Evolutionary conservation across 1,139 yeast species (phyloP).

Genomic region (Saccharomyces hybrid): DNA sequence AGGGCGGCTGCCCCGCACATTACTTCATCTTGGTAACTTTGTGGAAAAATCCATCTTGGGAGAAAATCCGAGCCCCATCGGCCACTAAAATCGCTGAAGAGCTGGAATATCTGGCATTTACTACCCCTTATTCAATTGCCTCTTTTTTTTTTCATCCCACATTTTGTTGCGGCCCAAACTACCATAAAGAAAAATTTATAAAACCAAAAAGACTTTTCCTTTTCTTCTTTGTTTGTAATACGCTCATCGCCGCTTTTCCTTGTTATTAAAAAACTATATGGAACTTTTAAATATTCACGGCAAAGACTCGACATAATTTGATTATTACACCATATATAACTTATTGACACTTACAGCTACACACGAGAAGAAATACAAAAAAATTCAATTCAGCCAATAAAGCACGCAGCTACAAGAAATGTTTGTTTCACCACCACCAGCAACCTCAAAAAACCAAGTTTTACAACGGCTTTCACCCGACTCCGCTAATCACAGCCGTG

Average conservation of each 20-base stretch:
- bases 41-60: background rate
- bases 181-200: background rate
- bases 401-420: conserved; percentile 8
- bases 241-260: background rate
- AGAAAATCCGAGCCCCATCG: background rate
- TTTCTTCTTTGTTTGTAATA: background rate
- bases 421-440: conserved; percentile 33
- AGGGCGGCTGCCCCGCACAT: background rate
- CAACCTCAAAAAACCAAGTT: conserved; percentile 19
- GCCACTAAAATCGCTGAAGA: background rate
- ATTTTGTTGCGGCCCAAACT: background rate
- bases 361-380: background rate
- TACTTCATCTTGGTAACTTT: background rate
- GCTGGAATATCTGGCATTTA: background rate
- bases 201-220: background rate
- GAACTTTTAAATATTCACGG: background rate
- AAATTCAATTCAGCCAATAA: background rate
- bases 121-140: background rate
- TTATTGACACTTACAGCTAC: background rate
- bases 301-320: background rate
- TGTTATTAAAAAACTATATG: background rate
- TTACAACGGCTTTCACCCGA: background rate
- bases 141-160: background rate
- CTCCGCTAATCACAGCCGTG: background rate
- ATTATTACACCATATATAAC: background rate